These are phyloP conservation scores for Coniferiporia sulphurascens DNA, from an alignment of 1,284 basidiomycete species.

Conservation along the genomic window DNA sequence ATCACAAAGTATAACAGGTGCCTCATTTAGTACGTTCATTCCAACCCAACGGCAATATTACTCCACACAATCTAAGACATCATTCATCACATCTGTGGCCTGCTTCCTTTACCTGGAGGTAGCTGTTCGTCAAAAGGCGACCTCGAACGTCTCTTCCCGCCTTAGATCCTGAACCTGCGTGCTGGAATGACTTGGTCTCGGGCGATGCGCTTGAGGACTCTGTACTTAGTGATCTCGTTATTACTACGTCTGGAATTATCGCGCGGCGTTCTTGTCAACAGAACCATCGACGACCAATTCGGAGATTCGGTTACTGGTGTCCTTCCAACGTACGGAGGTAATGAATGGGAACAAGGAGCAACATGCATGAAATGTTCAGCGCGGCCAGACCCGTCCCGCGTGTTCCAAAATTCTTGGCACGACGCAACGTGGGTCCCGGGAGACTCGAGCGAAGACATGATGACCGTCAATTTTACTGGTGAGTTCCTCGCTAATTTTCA, in stretches of 20 bases:
- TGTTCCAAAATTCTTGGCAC: conserved; percentile 23
- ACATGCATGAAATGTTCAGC: neutral
- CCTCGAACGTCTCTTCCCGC: no score
- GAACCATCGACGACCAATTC: conserved; percentile 12
- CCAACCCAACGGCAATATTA: no score
- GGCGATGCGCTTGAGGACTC: no score
- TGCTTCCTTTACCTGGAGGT: no score
- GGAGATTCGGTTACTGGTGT: conserved; percentile 12
- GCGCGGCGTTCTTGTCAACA: neutral
- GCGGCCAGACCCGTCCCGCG: conserved; percentile 3
- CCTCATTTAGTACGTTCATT: no score
- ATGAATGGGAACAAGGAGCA: conserved; percentile 2
- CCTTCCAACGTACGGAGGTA: conserved; percentile 3
- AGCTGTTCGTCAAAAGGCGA: no score
- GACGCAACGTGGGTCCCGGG: conserved; percentile 2
- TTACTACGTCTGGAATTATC: neutral
- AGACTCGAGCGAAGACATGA: neutral
- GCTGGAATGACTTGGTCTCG: no score
- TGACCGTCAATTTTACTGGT: conserved; percentile 11
- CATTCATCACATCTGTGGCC: no score
- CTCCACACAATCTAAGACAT: no score
- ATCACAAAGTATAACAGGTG: no score
- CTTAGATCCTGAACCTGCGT: no score
- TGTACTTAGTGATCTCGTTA: neutral
- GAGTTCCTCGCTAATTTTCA: neutral